These are phyloP conservation scores for Ophiobolus disseminans DNA, from an alignment of 2,329 filamentous ascomycete genomes.

Conservation along the genomic window DNA sequence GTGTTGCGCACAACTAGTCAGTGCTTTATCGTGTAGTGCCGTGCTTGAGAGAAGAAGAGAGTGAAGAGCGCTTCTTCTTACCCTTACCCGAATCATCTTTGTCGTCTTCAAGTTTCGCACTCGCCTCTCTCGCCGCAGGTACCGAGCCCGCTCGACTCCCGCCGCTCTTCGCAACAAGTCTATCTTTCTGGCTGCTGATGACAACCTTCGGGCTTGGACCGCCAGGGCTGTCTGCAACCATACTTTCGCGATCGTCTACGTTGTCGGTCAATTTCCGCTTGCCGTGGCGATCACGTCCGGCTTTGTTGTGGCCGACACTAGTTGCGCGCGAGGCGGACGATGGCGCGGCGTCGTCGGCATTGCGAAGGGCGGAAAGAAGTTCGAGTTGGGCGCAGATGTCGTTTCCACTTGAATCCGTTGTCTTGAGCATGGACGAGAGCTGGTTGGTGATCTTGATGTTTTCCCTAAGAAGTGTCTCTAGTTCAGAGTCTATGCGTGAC, in stretches of 20 bases:
- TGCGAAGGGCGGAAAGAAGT: conserved; percentile 56
- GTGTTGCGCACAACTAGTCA: no score
- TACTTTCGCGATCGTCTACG: conserved; percentile 48
- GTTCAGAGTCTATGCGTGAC: conserved; percentile 52
- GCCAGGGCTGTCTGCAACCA: conserved; percentile 47
- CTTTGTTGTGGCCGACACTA: conserved; percentile 42
- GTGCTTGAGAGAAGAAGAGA: conserved; percentile 10
- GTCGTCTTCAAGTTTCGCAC: conserved; percentile 60
- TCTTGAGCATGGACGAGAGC: conserved; percentile 53
- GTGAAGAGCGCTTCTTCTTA: conserved; percentile 45
- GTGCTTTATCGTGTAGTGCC: no score
- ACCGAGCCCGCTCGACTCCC: conserved; percentile 53
- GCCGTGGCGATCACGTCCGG: conserved; percentile 45
- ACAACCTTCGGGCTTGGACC: conserved; percentile 46
- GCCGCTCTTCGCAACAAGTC: conserved; percentile 51
- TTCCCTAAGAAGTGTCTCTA: conserved; percentile 56
- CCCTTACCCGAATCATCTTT: conserved; percentile 55
- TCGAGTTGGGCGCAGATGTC: conserved; percentile 53
- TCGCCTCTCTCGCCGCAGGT: conserved; percentile 55
- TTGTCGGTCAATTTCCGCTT: conserved; percentile 48
- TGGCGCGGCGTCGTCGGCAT: conserved; percentile 53
- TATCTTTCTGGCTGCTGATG: conserved; percentile 39
- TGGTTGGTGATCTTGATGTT: conserved; percentile 58
- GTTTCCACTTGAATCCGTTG: conserved; percentile 48
- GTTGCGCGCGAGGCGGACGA: conserved; percentile 44